These are phyloP conservation scores for Tranzscheliella williamsii DNA, from an alignment of 1,284 basidiomycete genomes.

Conservation along the genomic window DNA sequence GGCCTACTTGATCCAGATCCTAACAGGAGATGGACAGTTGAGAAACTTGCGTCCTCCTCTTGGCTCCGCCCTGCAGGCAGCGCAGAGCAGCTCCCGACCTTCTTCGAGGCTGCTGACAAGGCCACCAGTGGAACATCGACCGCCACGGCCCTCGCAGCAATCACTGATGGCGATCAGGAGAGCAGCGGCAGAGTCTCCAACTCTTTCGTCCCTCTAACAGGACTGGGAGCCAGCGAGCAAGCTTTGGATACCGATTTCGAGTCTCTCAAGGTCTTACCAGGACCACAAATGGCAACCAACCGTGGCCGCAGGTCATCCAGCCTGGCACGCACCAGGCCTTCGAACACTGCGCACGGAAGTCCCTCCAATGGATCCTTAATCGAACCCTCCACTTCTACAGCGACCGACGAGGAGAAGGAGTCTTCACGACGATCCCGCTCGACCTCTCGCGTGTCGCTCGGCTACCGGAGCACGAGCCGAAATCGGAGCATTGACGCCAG, in stretches of 20 bases:
- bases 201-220: too few relatives aligned
- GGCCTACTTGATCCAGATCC: constrained; percentile 50
- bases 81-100: neutral
- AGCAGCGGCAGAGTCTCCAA: too few relatives aligned
- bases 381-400: constrained; percentile 8
- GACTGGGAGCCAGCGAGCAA: too few relatives aligned
- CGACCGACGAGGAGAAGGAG: constrained; percentile 5
- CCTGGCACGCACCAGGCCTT: constrained; percentile 22
- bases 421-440: constrained; percentile 24
- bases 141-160: neutral
- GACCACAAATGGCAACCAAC: neutral
- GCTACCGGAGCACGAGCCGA: constrained; percentile 23
- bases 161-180: constrained; percentile 6
- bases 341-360: constrained; percentile 9
- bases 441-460: constrained; percentile 20
- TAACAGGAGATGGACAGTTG: constrained; percentile 47
- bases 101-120: neutral
- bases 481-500: constrained; percentile 29
- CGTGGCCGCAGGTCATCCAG: constrained; percentile 30
- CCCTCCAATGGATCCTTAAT: constrained; percentile 6
- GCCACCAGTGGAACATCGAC: neutral
- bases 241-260: too few relatives aligned
- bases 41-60: constrained; percentile 15
- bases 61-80: constrained; percentile 26
- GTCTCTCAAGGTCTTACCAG: too few relatives aligned